Conservation (phyloP, 306 rosid genomes). For the Dryas alaskensis region DNA sequence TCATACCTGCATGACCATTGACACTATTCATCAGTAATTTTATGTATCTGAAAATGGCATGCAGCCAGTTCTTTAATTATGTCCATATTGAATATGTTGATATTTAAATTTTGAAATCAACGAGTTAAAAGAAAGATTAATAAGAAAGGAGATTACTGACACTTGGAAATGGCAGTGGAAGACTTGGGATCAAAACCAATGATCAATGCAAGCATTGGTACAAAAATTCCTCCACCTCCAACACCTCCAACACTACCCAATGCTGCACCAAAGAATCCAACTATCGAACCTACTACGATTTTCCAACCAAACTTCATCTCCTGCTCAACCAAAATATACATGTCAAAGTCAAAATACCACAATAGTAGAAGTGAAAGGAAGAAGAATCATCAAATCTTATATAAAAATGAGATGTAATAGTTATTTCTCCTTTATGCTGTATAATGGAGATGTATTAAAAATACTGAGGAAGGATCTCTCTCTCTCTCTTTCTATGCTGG, state of each 20-base stretch:
- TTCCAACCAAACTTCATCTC: conserved; percentile 82
- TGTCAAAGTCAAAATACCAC: conserved; percentile 17
- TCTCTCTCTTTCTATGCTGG: not conserved
- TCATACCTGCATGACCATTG: conserved; percentile 52
- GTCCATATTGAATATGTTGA: not conserved
- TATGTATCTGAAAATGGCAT: no score
- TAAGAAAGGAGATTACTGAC: conserved; percentile 39
- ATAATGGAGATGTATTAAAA: no score
- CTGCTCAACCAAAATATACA: conserved; percentile 41
- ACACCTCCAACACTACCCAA: conserved; percentile 89
- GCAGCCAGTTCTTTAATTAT: not conserved
- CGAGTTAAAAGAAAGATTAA: not conserved
- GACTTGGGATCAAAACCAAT: conserved; percentile 86
- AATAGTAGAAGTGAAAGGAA: conserved; percentile 7
- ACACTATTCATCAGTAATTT: not conserved
- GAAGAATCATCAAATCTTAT: not conserved
- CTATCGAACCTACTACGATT: conserved; percentile 57
- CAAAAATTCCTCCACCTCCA: conserved; percentile 88
- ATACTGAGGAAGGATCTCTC: not conserved
- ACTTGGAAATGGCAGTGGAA: conserved; percentile 81
- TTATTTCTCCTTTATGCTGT: no score
- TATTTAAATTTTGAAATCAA: not conserved
- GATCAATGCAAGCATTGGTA: conserved; percentile 81
- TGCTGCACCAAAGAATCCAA: conserved; percentile 87
- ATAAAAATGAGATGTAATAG: no score